Base-by-base conservation (phyloP, 306 rosid genomes). In the Sindora glabra region DNA sequence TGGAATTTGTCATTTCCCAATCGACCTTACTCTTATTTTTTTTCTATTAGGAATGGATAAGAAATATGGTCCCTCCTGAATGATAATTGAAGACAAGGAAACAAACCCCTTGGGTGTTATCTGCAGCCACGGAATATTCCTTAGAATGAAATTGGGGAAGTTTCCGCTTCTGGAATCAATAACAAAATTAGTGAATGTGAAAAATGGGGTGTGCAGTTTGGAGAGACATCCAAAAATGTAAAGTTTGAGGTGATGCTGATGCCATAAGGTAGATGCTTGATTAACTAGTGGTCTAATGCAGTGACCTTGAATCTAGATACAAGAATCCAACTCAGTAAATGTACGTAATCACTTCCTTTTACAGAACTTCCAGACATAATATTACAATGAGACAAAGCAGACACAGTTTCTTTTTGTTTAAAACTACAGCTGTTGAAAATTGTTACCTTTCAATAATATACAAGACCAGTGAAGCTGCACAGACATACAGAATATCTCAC, bases 401-500 rank as follows among this genome's bases (percentile, higher is more conserved):
- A 19, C 13, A 57, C 10, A 23, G 3, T n/a, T 9, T 5, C 34
- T 67, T 36, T 30, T 33, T 61, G 13, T 14, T 48, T 45, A 42
- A 48, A 27, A 40, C 10, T 34, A 46, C 16, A 5, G 15, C n/a
- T 30, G 71, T 57, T n/a, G n/a, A 29, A 49, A 63, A 52, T 45
- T 41, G 54, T 12, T 19, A 51, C 53, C 58, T 50, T 34, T 56
- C 44, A 45, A 56, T 1, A 9, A 29, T 2, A 29, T 29, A 29
- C 34, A 29, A 29, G 8, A 29, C n/a, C n/a, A 29, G 34, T 4
- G 34, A 29, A 29, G 1, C 34, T 29, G 8, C 8, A 42, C 48
- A 64, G 30, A 58, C 42, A 5, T 3, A 21, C 39, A 40, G 64
- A 18, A 62, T 48, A 16, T 32, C 52, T 65, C 81, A 91, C 97